Base-by-base conservation (phyloP, 441 rosid genomes). In the Manihot esculenta region DNA sequence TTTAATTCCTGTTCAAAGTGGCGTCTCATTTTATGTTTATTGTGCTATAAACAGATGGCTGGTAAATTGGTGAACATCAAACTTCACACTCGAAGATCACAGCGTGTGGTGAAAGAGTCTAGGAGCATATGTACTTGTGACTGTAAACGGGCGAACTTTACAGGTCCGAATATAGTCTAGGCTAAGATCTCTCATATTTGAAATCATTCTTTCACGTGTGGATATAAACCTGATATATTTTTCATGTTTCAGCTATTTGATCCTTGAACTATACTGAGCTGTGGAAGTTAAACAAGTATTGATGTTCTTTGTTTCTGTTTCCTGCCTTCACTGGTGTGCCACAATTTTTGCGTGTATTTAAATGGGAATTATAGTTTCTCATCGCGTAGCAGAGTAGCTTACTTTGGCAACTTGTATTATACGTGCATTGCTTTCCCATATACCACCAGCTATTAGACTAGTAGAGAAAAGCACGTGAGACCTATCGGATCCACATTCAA, bases 31-130 rank as follows among this genome's bases (percentile, higher is more conserved):
- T 0, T 59, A 1, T 53, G 26, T 51, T 47, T 42, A 9, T 14
- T 50, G 27, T 62, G 71, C 45, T 47, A 72, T 69, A 55, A 76
- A 68, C 74, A 78, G 97, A 77, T 92, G 80, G 88, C 92, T 0
- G 99, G 97, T 67, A 94, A 92, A 83, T 69, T 87, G 85, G 81
- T 87, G 75, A 94, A 82, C 76, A 84, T 90, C 51, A 92, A 87
- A 85, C 97, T 94, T 73, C 97, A 94, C 79, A 84, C 77, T 0
- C 77, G 86, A 79, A 86, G 97, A 79, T 78, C 89, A 3, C 87
- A 77, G 69, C 91, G 99, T 3, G 78, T 83, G 17, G 95, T 91
- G 77, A 84, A 76, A 82, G 97, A 84, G 68, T 90, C 95, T 14
- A 84, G 92, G 77, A 87, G 89, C 74, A 44, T 87, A 6, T 90